Base-by-base conservation (phyloP, 2,329 filamentous ascomycete species). In the Alternaria hordeiaustralica region DNA sequence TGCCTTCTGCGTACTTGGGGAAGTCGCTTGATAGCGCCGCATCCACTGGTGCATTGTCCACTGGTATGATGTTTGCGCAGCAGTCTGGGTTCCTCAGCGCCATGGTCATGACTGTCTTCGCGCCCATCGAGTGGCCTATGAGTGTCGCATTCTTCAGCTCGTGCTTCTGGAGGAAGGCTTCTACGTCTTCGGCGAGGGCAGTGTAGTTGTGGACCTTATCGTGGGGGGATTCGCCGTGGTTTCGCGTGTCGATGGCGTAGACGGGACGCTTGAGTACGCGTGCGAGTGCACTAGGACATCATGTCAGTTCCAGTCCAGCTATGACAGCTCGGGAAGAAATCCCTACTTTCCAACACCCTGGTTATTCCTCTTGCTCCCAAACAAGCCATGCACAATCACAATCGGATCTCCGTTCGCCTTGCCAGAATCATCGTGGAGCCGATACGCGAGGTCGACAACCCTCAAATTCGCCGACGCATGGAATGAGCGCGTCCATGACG, bases 111-210 rank as follows among this genome's bases (percentile, higher is more conserved):
- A 93, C 93, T 2, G 91, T 90, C 84, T 98, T 98, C 50, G 95
- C 95, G 67, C 96, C 95, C 95, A 98, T 98, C 2, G 93, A 97
- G 81, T 98, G 96, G 0, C 95, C 95, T 73, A 98, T 96, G 26
- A 98, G 82, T 0, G 92, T 93, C 2, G 90, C 85, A 26, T 91
- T 83, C 47, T 86, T 82, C n/a, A 97, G 82, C 4, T 85, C 83
- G 78, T 96, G 90, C 58, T 91, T 82, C 6, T 85, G 72, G 60
- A 98, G 90, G 79, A 98, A 98, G 47, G 86, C 84, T 58, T 90
- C 88, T 11, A 97, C 89, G 73, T 98, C 95, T 68, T 90, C 87
- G 5, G 95, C 93, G 87, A 98, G 94, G 47, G 88, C 86, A 2
- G 82, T 79, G 79, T 98, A 98, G 82, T 95, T 90, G 79, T 98